These are phyloP conservation scores for Chlamydomonas applanata DNA, from an alignment of 139 green algal species.

Conservation along the genomic window DNA sequence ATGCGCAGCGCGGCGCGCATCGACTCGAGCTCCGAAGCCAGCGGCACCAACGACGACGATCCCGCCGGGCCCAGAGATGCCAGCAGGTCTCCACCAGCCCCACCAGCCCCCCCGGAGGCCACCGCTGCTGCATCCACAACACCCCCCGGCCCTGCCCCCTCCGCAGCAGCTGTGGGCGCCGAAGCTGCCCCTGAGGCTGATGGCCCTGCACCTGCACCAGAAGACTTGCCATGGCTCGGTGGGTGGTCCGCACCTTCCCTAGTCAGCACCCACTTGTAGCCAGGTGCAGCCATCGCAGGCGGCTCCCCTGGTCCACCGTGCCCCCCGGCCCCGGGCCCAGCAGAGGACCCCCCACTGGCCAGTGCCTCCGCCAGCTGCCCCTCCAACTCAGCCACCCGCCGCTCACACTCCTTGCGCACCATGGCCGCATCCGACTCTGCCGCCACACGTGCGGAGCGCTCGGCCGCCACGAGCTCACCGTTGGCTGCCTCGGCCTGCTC, in stretches of 20 bases:
- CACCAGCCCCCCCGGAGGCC: background rate
- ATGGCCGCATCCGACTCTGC: constrained; percentile 48
- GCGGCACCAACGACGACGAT: background rate
- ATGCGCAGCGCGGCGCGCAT: constrained; percentile 40
- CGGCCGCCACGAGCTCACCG: constrained; percentile 38
- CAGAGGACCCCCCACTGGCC: background rate
- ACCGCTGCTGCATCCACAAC: background rate
- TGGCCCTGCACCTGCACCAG: background rate
- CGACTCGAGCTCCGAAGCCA: constrained; percentile 39
- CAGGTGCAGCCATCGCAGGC: constrained; percentile 56
- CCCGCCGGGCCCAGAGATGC: background rate
- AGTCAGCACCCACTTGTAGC: constrained; percentile 66
- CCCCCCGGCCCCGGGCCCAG: background rate
- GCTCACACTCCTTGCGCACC: constrained; percentile 27
- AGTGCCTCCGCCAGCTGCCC: constrained; percentile 29
- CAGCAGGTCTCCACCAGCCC: background rate
- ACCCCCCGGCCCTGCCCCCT: too few species aligned
- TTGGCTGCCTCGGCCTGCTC: constrained; percentile 9
- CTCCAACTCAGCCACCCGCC: constrained; percentile 35
- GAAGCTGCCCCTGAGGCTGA: background rate
- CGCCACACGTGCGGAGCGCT: constrained; percentile 48
- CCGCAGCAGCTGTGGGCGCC: too few species aligned
- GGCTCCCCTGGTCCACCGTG: constrained; percentile 12
- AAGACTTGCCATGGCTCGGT: too few species aligned
- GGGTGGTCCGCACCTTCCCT: constrained; percentile 40